Conservation (phyloP, 1,139 yeast genomes). For the Yamadazyma mexicana region DNA sequence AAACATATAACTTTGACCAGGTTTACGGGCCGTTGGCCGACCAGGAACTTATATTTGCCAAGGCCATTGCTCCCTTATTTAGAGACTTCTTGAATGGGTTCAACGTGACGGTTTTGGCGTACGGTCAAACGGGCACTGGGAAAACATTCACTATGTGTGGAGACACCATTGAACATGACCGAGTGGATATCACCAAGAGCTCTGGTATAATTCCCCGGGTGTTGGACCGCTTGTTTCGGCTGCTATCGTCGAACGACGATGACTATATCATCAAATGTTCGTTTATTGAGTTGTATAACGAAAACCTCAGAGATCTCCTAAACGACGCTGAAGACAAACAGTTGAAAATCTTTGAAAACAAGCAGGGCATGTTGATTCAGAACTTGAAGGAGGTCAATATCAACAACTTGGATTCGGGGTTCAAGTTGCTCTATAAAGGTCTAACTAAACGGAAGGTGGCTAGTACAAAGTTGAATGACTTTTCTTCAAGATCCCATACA, state of each 20-base stretch:
- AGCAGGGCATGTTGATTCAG: slow-evolving; percentile 38
- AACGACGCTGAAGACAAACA: slow-evolving; percentile 36
- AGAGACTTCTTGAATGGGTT: slow-evolving; percentile 66
- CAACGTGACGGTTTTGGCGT: slow-evolving; percentile 80
- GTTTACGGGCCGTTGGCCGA: slow-evolving; percentile 74
- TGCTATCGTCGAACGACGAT: slow-evolving; percentile 26
- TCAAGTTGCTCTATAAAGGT: slow-evolving; percentile 54
- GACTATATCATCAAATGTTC: slow-evolving; percentile 70
- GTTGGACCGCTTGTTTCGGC: slow-evolving; percentile 53
- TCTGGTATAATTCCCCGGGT: slow-evolving; percentile 75
- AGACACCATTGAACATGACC: slow-evolving; percentile 18
- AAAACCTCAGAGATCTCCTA: slow-evolving; percentile 64
- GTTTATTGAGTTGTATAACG: slow-evolving; percentile 73
- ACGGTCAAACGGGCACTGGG: slow-evolving; percentile 91
- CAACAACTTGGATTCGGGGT: slow-evolving; percentile 53
- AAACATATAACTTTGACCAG: slow-evolving; percentile 68
- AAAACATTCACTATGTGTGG: slow-evolving; percentile 91
- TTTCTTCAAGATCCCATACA: slow-evolving; percentile 72
- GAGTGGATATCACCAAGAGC: slow-evolving; percentile 22
- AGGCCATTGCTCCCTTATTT: slow-evolving; percentile 65
- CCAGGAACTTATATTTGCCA: slow-evolving; percentile 56
- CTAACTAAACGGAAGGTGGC: slow-evolving; percentile 62
- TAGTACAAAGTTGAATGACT: slow-evolving; percentile 66
- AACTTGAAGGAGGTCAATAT: slow-evolving; percentile 59
- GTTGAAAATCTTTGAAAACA: slow-evolving; percentile 56